Base-by-base conservation (phyloP, 495 filamentous ascomycete species). In the Neurospora africana region DNA sequence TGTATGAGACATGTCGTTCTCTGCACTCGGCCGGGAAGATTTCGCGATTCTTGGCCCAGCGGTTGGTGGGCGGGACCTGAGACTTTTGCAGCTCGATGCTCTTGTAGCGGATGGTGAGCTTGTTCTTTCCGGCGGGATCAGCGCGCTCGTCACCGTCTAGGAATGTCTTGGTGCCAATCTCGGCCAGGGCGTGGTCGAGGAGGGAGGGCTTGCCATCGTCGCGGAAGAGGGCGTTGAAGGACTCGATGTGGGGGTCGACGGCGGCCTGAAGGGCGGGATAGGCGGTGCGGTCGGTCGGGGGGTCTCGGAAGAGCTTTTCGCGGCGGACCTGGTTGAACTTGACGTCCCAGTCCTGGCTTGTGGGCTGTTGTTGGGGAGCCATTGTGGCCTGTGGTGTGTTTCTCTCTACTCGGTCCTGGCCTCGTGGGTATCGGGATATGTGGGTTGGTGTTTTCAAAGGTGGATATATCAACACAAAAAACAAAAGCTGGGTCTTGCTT, bases 161-260 rank as follows among this genome's bases (percentile, higher is more conserved):
- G 79, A 93, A 94, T 3, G 87, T 87, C 82, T 93, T 95, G 72
- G 89, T 92, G 71, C 95, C 95, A 78, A 98, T 97, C 77, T 99
- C 95, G 77, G 87, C 87, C 70, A 98, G 76, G 15, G 87, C 93
- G 30, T 90, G 88, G 69, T 92, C 90, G 58, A 99, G 81, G 33
- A 97, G 86, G 61, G 90, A 88, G 61, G 85, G 82, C 74, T 87
- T 86, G 74, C 83, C 86, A 72, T 82, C 77, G 76, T 82, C 83
- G 17, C 89, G 89, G 77, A 97, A 93, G 44, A 97, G 83, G n/a
- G 92, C 91, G 84, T 99, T 97, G 89, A 98, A 98, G 10, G 95
- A 95, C 74, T 97, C 89, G 78, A 97, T 89, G 80, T 99, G 95
- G 39, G 95, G 95, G 72, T 90, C 85, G 73, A 97, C 89, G 3